phyloP scores from a whole-genome alignment of 257 asterid species.

The Pogostemon cablin region DNA sequence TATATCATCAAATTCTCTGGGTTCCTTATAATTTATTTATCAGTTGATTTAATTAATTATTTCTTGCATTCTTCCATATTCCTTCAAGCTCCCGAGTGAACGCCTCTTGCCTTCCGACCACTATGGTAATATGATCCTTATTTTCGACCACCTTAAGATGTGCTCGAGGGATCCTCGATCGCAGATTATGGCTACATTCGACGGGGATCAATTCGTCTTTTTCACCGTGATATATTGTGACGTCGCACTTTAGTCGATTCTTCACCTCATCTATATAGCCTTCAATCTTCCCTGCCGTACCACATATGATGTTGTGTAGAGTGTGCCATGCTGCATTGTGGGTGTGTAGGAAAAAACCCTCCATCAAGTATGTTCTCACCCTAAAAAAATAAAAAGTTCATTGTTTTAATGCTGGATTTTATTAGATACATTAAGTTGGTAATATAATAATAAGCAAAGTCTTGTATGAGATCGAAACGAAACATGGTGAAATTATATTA shows the following conservation, averaged over 20 bases:
- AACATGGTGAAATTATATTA: no score
- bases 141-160: slow-evolving; percentile 63
- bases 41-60: neutral
- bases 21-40: neutral
- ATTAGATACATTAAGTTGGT: no score
- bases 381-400: slow-evolving; percentile 34
- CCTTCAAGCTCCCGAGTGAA: slow-evolving; percentile 87
- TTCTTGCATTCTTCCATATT: slow-evolving; percentile 65
- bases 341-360: slow-evolving; percentile 90
- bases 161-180: slow-evolving; percentile 73
- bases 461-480: no score
- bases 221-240: slow-evolving; percentile 70
- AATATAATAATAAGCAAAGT: no score
- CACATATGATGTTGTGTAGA: slow-evolving; percentile 88
- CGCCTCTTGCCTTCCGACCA: slow-evolving; percentile 81
- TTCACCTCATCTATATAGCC: slow-evolving; percentile 64
- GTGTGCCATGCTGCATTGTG: slow-evolving; percentile 99
- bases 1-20: neutral
- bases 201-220: slow-evolving; percentile 87
- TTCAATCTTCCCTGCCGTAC: slow-evolving; percentile 83
- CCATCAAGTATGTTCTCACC: slow-evolving; percentile 79
- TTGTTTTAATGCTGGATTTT: no score
- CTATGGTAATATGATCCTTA: slow-evolving; percentile 91
- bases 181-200: slow-evolving; percentile 79
- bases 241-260: slow-evolving; percentile 54